Percentiles rank a stretch among this genome's conserved stretches.
Conservation (phyloP, 2,329 filamentous ascomycete genomes). For the Fusarium tuaranense region DNA sequence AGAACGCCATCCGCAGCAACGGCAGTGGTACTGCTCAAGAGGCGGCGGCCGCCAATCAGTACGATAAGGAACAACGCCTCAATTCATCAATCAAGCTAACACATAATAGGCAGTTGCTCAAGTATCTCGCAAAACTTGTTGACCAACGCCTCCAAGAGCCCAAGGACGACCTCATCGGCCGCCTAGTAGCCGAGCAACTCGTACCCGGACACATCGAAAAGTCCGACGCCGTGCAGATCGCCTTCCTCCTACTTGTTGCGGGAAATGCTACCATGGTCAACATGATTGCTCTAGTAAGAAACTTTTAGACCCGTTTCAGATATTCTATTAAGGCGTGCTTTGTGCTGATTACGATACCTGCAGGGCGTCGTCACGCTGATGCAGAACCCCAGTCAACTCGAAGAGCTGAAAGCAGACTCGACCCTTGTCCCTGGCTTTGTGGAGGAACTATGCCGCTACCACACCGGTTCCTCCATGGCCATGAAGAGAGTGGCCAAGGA, state of each 20-base stretch:
- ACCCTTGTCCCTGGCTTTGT: slow-evolving; percentile 54
- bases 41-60: slow-evolving; percentile 58
- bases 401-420: slow-evolving; percentile 54
- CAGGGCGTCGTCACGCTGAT: slow-evolving; percentile 58
- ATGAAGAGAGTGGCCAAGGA: slow-evolving; percentile 60
- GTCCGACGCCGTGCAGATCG: slow-evolving; percentile 58
- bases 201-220: slow-evolving; percentile 52
- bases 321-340: neutral
- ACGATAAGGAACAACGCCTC: neutral
- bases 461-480: slow-evolving; percentile 59
- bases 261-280: slow-evolving; percentile 64
- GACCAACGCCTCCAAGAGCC: slow-evolving; percentile 53
- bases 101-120: slow-evolving; percentile 51
- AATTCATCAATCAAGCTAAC: neutral
- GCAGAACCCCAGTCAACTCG: slow-evolving; percentile 56
- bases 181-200: slow-evolving; percentile 55
- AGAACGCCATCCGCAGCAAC: slow-evolving; percentile 58
- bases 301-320: neutral
- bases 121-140: slow-evolving; percentile 57
- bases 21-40: slow-evolving; percentile 59
- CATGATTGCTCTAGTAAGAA: slow-evolving; percentile 58
- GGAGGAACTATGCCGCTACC: slow-evolving; percentile 60
- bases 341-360: neutral
- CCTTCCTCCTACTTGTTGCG: slow-evolving; percentile 62
- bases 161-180: slow-evolving; percentile 59